Evolutionary conservation across 1,139 yeast genomes (phyloP), one percentile per base, ranked within the genome.

Genomic region (Magnusiomyces magnusii): DNA sequence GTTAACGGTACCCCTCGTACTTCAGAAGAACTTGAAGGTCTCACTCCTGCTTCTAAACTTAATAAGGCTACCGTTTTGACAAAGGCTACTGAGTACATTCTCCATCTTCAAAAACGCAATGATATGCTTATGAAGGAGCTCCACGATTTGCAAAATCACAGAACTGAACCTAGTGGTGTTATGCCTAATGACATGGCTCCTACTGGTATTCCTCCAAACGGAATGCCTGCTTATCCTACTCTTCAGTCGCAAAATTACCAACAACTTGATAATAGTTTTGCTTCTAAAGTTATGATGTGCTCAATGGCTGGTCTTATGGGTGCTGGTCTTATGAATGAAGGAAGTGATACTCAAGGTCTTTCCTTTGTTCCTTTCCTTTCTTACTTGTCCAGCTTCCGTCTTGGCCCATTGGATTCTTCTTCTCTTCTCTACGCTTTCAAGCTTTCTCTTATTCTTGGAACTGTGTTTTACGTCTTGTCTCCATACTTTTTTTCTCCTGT

Each of bases 81-180:
- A 56, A 89, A 91, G 70, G 96, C 97, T 3, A 87, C 95, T 1
- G 97, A 91, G 71, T 92, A 91, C 69, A 91, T 92, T 66, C 80
- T 81, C 66, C 96, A 91, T 72, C 78, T 92, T 69, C 95, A 91
- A 69, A 73, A 74, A 58, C 86, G 87, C 67, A 89, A 89, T 69
- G 27, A 44, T 19, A 49, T 49, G 51, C 51, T 49, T 19, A 3
- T 49, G 36, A 49, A 51, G 28, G 47, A 51, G 21, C 23, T 51
- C 23, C 3, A 24, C 31, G 54, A 51, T 10, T 25, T 51, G 19
- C 28, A 24, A 36, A 34, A 34, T 17, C 27, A 39, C 31, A 34
- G 47, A 23, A 7, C 54, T 34, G 54, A 51, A 13, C 47, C 47
- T 19, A 36, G n/a, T 21, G 44, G 54, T 17, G 21, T 28, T 9